phyloP scores from a whole-genome alignment of 148 eudicot genomes.

The Rhododendron mucronatum region DNA sequence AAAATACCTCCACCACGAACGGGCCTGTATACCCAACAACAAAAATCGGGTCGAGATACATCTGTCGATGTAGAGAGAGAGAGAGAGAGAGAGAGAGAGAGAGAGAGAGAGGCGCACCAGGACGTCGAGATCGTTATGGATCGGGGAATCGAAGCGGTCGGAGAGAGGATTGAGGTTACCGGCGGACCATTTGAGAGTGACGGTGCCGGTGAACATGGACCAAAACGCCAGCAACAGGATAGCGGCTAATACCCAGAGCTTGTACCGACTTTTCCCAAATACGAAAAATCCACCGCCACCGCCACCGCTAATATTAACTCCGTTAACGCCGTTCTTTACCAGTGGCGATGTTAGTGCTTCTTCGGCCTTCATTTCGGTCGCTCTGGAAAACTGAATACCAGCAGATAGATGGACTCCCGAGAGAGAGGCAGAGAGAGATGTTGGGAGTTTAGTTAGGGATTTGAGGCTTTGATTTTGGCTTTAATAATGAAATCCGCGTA shows the following conservation, averaged over 20 bases:
- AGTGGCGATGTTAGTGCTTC: slow-evolving; percentile 21
- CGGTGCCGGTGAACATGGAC: slow-evolving; percentile 66
- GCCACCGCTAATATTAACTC: not conserved
- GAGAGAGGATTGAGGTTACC: slow-evolving; percentile 20
- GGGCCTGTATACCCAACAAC: too few relatives aligned
- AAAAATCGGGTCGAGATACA: not conserved
- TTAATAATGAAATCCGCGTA: not conserved
- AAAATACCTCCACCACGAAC: too few relatives aligned
- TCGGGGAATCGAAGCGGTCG: slow-evolving; percentile 25
- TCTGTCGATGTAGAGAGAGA: not conserved
- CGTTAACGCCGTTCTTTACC: not conserved
- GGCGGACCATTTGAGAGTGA: slow-evolving; percentile 57
- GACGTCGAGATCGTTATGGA: slow-evolving; percentile 42
- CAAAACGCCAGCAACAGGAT: slow-evolving; percentile 53
- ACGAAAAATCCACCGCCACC: not conserved
- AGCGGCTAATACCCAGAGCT: slow-evolving; percentile 48
- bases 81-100: not conserved
- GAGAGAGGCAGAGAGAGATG: not conserved
- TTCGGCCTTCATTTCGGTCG: slow-evolving; percentile 30
- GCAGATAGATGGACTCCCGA: not conserved
- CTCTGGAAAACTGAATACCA: not conserved
- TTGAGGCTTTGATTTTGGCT: not conserved
- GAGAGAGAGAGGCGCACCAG: slow-evolving; percentile 19
- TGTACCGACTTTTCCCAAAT: slow-evolving; percentile 38
- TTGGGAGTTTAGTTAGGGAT: not conserved